Evolutionary conservation across 1,284 basidiomycete species (phyloP), one percentile per base, ranked within the genome.

Genomic region (Ceratobasidium sp.): DNA sequence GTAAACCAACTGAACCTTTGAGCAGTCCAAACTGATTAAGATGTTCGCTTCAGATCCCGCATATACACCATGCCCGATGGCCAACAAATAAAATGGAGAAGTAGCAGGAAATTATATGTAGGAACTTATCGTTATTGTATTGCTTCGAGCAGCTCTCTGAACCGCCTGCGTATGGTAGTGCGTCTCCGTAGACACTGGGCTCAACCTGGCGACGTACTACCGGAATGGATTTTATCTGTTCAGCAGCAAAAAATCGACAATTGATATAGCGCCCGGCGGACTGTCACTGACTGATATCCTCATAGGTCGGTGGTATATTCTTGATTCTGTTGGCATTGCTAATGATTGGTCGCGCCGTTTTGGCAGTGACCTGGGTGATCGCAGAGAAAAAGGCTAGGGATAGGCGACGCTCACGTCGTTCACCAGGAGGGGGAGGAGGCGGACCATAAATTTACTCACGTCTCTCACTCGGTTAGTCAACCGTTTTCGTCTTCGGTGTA

Each of bases 121-220:
- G 10, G 70, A n/a, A 28, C 20, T 46, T 28, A 20, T 20, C 23
- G n/a, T 57, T 20, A 6, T 26, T 2, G n/a, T 33, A 23, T 48
- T 5, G 28, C 42, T 23, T 65, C 12, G 17, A 9, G 10, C n/a
- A 23, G 40, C 10, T 66, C 15, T 0, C 7, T 46, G 12, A 48
- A 9, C 17, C 2, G 13, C 28, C 26, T 54, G 50, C 26, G 23
- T 26, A 9, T 10, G 33, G 6, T 56, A 75, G 71, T 75, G 71
- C 26, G 61, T 75, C 7, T 17, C 48, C 1, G 33, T 12, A n/a
- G 61, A 50, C 33, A 75, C 46, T 28, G 71, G 61, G 3, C 46
- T 75, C 7, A 75, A 75, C 71, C n/a, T 65, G 17, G 61, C 71
- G 54, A 75, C 71, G 13, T 75, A 75, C n/a, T 75, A 75, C 33